These are phyloP conservation scores for Neofusicoccum parvum DNA, from an alignment of 2,329 filamentous ascomycete species.

Conservation along the genomic window DNA sequence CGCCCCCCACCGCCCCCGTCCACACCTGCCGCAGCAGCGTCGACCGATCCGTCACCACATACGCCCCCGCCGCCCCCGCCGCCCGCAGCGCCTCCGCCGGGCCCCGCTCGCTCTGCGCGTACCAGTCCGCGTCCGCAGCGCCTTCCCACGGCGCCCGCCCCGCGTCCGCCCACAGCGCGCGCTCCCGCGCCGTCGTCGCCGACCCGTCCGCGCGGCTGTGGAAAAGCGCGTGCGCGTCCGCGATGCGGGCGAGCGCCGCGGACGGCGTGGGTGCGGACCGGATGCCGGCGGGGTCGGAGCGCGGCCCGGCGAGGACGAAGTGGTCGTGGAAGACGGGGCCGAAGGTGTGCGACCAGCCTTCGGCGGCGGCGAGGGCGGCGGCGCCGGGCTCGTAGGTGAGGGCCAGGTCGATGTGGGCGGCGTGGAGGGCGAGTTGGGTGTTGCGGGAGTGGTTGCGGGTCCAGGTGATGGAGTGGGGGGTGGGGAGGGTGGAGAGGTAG, in stretches of 20 bases:
- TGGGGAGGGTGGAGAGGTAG: neutral
- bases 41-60: neutral
- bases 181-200: neutral
- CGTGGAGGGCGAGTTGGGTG: neutral
- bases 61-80: neutral
- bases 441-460: neutral
- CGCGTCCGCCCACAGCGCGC: too few relatives aligned
- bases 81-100: too few relatives aligned
- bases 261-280: neutral
- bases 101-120: too few relatives aligned
- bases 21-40: neutral
- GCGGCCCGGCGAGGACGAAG: neutral
- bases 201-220: neutral
- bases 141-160: too few relatives aligned
- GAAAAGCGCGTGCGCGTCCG: neutral
- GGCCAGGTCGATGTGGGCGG: neutral
- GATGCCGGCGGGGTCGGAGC: neutral
- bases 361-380: neutral
- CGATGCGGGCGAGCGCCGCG: neutral
- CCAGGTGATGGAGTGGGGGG: neutral
- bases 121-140: too few relatives aligned
- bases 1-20: neutral
- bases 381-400: neutral
- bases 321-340: conserved; percentile 7
- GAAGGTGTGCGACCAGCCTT: neutral